phyloP scores from a whole-genome alignment of 208 protist species.

The Wallacemonas sp. region DNA sequence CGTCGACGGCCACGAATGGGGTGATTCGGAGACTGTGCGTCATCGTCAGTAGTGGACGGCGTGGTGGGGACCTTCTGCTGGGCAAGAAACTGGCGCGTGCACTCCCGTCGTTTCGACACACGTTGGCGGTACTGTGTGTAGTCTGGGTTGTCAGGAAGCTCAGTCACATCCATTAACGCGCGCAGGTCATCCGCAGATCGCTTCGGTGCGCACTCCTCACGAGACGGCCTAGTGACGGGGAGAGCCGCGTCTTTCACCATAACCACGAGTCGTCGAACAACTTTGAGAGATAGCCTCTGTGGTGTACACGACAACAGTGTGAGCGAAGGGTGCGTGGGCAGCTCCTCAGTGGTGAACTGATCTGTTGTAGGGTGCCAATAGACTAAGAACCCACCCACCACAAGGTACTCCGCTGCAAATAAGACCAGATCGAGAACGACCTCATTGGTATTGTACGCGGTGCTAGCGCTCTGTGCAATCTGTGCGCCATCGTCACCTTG shows the following conservation, averaged over 20 bases:
- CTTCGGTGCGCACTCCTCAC: conserved; percentile 46
- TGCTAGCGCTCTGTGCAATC: not conserved
- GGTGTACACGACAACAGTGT: conserved; percentile 64
- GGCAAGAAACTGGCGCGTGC: conserved; percentile 24
- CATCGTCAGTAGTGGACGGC: not conserved
- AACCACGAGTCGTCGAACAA: conserved; percentile 72
- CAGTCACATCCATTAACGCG: conserved; percentile 58
- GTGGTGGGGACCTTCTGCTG: no score
- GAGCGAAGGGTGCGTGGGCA: conserved; percentile 93
- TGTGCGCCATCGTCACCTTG: not conserved
- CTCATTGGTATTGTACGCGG: conserved; percentile 50
- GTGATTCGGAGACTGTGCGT: not conserved
- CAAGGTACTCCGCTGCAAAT: conserved; percentile 88
- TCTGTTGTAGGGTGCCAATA: conserved; percentile 96
- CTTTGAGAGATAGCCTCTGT: conserved; percentile 86
- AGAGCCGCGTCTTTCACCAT: conserved; percentile 50
- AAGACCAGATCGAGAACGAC: conserved; percentile 90
- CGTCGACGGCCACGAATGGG: not conserved
- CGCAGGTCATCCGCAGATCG: conserved; percentile 52
- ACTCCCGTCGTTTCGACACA: conserved; percentile 46
- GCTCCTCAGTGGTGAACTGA: conserved; percentile 82
- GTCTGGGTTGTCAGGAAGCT: conserved; percentile 58
- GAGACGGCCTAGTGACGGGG: conserved; percentile 37
- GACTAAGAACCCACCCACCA: conserved; percentile 85
- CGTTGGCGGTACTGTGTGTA: conserved; percentile 78